Percentiles rank a stretch among this genome's conserved stretches.
Conservation (phyloP, 116 monocot genomes). For the Zostera marina region DNA sequence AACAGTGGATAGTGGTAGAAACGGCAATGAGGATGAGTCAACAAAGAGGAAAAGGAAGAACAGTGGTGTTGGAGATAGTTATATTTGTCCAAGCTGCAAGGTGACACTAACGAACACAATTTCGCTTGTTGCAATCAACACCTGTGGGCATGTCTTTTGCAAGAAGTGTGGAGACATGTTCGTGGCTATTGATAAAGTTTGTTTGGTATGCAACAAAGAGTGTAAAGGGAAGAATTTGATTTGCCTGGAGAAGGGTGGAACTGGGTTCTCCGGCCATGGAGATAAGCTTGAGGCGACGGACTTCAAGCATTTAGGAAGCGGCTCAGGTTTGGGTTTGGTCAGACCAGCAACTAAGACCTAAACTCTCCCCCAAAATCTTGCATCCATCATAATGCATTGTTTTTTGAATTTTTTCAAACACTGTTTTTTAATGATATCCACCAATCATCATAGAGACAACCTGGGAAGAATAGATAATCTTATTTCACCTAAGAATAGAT, state of each 20-base stretch:
- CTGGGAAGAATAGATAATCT: too few species aligned
- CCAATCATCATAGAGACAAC: too few species aligned
- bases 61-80: conserved; percentile 30
- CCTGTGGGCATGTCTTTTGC: conserved; percentile 93
- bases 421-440: too few species aligned
- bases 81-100: conserved; percentile 85
- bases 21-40: conserved; percentile 1
- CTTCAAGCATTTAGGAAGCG: conserved; percentile 92
- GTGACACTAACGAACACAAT: conserved; percentile 70
- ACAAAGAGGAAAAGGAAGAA: conserved; percentile 8
- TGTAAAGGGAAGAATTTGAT: conserved; percentile 73
- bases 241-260: conserved; percentile 75
- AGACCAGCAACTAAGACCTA: conserved; percentile 66
- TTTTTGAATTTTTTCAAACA: too few species aligned
- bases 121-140: conserved; percentile 60
- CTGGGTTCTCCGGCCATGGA: conserved; percentile 77
- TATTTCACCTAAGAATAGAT: too few species aligned
- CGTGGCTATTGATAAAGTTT: conserved; percentile 51
- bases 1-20: conserved; percentile 24
- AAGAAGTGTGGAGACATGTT: conserved; percentile 79
- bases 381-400: too few species aligned
- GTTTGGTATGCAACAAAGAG: conserved; percentile 57
- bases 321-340: conserved; percentile 71
- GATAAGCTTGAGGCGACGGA: conserved; percentile 73
- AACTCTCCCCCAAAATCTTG: too few species aligned